Base-by-base conservation (phyloP, 2,329 filamentous ascomycete species). In the Hypoxylon sp. region DNA sequence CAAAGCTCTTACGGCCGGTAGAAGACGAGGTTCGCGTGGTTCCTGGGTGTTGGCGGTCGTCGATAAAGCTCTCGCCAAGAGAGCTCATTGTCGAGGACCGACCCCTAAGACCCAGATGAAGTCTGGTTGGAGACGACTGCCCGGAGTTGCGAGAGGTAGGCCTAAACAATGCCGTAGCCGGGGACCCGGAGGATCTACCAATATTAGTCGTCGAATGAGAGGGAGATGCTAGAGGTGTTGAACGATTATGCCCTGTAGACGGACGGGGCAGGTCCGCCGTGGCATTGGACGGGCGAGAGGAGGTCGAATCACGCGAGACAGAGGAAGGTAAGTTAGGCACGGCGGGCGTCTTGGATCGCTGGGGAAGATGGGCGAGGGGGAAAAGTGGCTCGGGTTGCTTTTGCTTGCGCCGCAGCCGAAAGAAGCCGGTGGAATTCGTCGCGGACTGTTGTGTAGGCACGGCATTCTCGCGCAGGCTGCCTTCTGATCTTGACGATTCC, bases 21-120 rank as follows among this genome's bases (percentile, higher is more conserved):
- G 92, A 97, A 1, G 89, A 91, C 1, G 93, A 97, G 4, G 87
- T 93, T 48, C 92, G 83, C n/a, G 86, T 75, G 20, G 84, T 84
- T 3, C 87, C 87, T 2, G 88, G 86, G 5, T 85, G 80, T 4
- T 89, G 82, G 50, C 88, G 85, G 27, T 89, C 85, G 60, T 92
- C 90, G 50, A 87, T 86, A 0, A 88, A 91, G 50, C 85, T 83
- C 62, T 89, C 87, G 15, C 88, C 86, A 38, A 94, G 75, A 1
- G 94, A 98, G 68, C 90, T 93, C 78, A 96, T 83, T 0, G 95
- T 98, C 4, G 93, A 96, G 15, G 95, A 97, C 64, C 95, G 85
- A 48, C 88, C 90, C 65, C 93, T 83, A 47, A 88, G 77, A 18
- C 83, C 82, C 20, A 85, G 77, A 47, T 81, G 81, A 49, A 79